phyloP scores from a whole-genome alignment of 192 early-diverging fungal species.

The Funneliformis geosporum region DNA sequence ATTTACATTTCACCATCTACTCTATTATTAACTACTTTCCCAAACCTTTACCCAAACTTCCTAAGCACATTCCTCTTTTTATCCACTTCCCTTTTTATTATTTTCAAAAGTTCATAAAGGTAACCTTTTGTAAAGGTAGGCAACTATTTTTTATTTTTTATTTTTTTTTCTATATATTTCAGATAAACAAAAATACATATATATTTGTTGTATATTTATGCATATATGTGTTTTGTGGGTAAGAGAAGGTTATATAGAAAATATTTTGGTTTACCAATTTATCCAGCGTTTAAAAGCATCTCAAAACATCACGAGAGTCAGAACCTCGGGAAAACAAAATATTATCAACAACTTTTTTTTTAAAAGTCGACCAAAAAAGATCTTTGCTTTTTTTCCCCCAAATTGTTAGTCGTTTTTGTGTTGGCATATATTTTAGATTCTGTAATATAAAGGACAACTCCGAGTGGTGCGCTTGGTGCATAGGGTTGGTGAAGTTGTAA shows the following conservation, averaged over 20 bases:
- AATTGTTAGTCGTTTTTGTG: background rate
- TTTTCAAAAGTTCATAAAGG: background rate
- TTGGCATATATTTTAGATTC: background rate
- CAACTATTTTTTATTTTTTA: background rate
- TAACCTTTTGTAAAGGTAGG: conserved; percentile 23
- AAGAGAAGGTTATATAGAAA: background rate
- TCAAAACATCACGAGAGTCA: background rate
- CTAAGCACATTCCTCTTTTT: background rate
- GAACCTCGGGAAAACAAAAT: no score
- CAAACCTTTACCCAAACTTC: background rate
- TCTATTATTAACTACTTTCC: background rate
- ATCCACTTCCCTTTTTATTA: background rate
- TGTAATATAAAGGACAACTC: background rate
- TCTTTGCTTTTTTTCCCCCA: background rate
- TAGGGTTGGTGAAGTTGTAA: background rate
- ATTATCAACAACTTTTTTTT: background rate
- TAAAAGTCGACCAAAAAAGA: background rate
- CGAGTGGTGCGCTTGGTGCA: background rate
- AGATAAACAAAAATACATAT: background rate
- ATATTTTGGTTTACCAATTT: background rate
- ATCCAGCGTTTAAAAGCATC: background rate
- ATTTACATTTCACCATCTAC: background rate
- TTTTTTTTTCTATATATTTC: background rate
- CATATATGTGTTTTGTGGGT: background rate
- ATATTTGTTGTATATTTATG: background rate